A percentile compares a stretch with the other conserved stretches of the same genome.
Evolutionary conservation across 768 basidiomycete genomes (phyloP).

Genomic region (Naganishia vaughanmartiniae): DNA sequence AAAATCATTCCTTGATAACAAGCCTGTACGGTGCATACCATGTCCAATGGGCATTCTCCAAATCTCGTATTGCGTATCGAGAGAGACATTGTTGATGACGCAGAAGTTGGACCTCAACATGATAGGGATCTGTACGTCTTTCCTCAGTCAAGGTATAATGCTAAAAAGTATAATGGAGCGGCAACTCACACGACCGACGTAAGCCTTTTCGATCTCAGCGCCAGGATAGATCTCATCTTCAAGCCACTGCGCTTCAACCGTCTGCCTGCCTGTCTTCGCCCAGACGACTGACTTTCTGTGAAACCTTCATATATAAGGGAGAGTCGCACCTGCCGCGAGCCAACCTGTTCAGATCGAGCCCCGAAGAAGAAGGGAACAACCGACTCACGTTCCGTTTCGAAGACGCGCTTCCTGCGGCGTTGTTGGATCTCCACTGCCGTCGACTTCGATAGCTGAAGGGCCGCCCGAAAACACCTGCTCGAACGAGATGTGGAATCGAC

Average conservation of each 20-base stretch:
- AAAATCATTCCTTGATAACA: neutral
- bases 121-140: slow-evolving; percentile 75
- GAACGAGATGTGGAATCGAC: slow-evolving; percentile 95
- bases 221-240: slow-evolving; percentile 25
- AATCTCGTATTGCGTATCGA: slow-evolving; percentile 78
- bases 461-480: slow-evolving; percentile 95
- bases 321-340: slow-evolving; percentile 24
- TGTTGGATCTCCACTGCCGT: slow-evolving; percentile 86
- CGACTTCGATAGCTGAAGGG: slow-evolving; percentile 84
- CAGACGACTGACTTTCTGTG: slow-evolving; percentile 62
- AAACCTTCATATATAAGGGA: slow-evolving; percentile 35
- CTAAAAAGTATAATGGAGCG: neutral
- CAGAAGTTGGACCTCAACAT: slow-evolving; percentile 98
- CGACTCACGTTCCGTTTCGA: slow-evolving; percentile 72
- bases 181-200: slow-evolving; percentile 41
- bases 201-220: slow-evolving; percentile 25
- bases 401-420: slow-evolving; percentile 96
- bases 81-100: slow-evolving; percentile 69
- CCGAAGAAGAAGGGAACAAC: neutral
- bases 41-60: slow-evolving; percentile 98
- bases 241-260: slow-evolving; percentile 10
- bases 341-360: neutral
- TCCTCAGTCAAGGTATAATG: neutral
- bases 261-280: slow-evolving; percentile 22
- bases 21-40: slow-evolving; percentile 38